phyloP scores from a whole-genome alignment of 176 grass and related monocot species.

The Hordeum vulgare region DNA sequence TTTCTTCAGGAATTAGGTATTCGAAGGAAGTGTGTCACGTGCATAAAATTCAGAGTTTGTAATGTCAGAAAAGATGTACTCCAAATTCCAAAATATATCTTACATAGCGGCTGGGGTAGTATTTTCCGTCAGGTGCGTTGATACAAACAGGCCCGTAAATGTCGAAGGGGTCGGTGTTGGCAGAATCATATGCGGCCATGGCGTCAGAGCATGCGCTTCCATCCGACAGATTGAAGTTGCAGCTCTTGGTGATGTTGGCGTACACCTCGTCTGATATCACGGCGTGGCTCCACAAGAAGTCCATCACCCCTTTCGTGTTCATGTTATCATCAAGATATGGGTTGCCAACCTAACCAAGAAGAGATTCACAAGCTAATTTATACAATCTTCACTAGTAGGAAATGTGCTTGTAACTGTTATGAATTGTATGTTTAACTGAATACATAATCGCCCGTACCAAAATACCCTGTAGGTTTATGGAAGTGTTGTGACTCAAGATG shows the following conservation, averaged over 20 bases:
- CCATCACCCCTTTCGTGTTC: not conserved
- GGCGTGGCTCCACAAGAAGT: constrained; percentile 35
- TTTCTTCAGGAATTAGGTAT: not conserved
- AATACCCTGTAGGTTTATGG: constrained; percentile 17
- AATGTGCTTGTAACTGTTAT: not conserved
- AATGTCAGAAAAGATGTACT: not conserved
- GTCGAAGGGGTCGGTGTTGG: constrained; percentile 12
- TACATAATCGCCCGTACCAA: not conserved
- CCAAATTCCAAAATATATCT: not conserved
- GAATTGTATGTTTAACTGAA: not conserved
- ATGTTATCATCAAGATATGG: constrained; percentile 16
- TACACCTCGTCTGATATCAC: constrained; percentile 30
- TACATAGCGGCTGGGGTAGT: not conserved
- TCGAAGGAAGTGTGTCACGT: not conserved
- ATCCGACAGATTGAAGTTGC: constrained; percentile 11
- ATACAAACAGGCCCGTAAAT: constrained; percentile 35
- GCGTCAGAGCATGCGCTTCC: not conserved
- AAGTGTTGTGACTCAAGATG: constrained; percentile 13
- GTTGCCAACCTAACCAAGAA: constrained; percentile 17
- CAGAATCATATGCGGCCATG: not conserved
- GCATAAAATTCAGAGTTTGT: not conserved
- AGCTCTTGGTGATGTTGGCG: constrained; percentile 18
- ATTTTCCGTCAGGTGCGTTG: not conserved
- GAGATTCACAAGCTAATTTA: not conserved
- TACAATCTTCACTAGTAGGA: not conserved